Base-by-base conservation (phyloP, 2,329 filamentous ascomycete species). In the Raffaelea deltoideospora region DNA sequence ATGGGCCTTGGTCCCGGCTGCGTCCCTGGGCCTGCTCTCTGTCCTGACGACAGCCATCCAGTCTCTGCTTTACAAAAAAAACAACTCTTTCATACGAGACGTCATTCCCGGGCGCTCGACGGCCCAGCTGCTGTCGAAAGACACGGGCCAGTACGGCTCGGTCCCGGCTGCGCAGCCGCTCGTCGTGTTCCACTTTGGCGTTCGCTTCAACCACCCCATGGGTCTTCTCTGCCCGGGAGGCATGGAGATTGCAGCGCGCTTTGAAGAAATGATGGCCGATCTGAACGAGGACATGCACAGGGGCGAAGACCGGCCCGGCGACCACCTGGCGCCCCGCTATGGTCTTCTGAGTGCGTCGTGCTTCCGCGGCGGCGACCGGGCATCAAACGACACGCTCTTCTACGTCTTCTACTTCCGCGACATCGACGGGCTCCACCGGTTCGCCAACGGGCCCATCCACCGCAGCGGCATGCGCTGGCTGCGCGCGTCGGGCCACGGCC, bases 171-270 rank as follows among this genome's bases (percentile, higher is more conserved):
- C 28, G 7, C 32, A 22, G 13, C 24, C 39, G 1, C 11, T 46
- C 3, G 44, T 46, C 15, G 58, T 63, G 37, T 63, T 66, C 50
- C 56, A 63, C 45, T 53, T 66, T 13, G 62, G 61, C 33, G 48
- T 57, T 11, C 60, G 63, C 39, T 52, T 53, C 46, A 64, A 64
- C 52, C 61, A 65, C 35, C 67, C 69, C 0, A 54, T 71, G 1
- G 67, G 69, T 4, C 31, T 61, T 9, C 47, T 71, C 17, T 53
- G 57, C 3, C 67, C 69, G 0, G 59, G 61, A 33, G 58, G 53
- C 38, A 50, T 50, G 19, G 52, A 63, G 15, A 45, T 66, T 1
- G 53, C 48, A 31, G 43, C 46, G 0, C 52, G 52, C 42, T 67
- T 70, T 45, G 11, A 31, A 0, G 41, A 37, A 9, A 63, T 71